phyloP scores from a whole-genome alignment of 2,329 filamentous ascomycete species.

The Epichloe sp. region DNA sequence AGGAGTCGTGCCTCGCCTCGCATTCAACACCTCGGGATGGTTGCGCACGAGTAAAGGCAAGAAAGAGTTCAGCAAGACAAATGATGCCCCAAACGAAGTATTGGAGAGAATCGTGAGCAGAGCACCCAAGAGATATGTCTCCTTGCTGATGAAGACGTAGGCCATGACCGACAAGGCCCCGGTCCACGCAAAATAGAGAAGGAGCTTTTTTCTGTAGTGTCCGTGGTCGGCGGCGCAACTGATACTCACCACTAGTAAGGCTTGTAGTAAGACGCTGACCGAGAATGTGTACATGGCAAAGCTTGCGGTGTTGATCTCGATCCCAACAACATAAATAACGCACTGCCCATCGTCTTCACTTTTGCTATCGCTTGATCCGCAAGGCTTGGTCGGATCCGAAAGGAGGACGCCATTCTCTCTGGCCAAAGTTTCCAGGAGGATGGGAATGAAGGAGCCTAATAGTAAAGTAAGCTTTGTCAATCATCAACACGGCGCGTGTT shows the following conservation, averaged over 20 bases:
- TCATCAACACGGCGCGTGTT: constrained; percentile 4
- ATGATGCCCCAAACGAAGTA: constrained; percentile 87
- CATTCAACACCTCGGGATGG: constrained; percentile 45
- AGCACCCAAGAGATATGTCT: constrained; percentile 67
- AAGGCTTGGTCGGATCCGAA: constrained; percentile 63
- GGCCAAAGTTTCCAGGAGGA: constrained; percentile 85
- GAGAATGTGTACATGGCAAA: constrained; percentile 99
- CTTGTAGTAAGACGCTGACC: constrained; percentile 77
- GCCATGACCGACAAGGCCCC: constrained; percentile 78
- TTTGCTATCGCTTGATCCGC: constrained; percentile 49
- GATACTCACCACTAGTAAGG: constrained; percentile 86
- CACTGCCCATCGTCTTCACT: constrained; percentile 52
- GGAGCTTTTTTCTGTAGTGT: constrained; percentile 74
- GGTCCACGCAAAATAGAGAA: constrained; percentile 71
- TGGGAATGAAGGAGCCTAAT: constrained; percentile 83
- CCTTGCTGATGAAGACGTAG: constrained; percentile 66
- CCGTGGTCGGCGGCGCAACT: constrained; percentile 93
- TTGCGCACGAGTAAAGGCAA: constrained; percentile 80
- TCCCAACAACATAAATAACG: constrained; percentile 66
- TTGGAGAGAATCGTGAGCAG: constrained; percentile 82
- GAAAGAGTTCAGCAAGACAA: constrained; percentile 91
- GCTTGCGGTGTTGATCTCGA: constrained; percentile 87
- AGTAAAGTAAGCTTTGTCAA: neutral
- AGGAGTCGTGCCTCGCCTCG: constrained; percentile 15
- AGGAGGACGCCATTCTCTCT: constrained; percentile 82